These are phyloP conservation scores for Bidens hawaiensis DNA, from an alignment of 140 eudicot genomes.

Conservation along the genomic window DNA sequence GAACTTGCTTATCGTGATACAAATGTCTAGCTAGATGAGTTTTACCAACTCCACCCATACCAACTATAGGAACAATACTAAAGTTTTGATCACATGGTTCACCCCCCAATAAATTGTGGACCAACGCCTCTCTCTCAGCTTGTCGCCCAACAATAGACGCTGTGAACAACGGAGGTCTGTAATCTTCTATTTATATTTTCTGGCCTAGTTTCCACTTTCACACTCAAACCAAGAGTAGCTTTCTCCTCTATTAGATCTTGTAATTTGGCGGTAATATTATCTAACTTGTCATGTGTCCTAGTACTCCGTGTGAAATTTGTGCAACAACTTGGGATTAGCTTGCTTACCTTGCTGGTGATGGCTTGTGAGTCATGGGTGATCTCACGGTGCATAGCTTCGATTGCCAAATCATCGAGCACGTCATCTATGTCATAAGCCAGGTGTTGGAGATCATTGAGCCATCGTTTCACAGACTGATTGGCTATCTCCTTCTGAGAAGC, in stretches of 20 bases:
- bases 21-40: slow-evolving; percentile 8
- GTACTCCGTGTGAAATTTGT: background rate
- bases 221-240: background rate
- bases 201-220: background rate
- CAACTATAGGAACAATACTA: slow-evolving; percentile 12
- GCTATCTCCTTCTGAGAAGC: too few relatives aligned
- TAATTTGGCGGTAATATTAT: background rate
- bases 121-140: background rate
- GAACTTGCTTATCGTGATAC: background rate
- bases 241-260: background rate
- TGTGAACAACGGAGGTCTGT: background rate
- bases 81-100: slow-evolving; percentile 4
- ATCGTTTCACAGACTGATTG: background rate
- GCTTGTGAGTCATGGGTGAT: background rate
- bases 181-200: background rate
- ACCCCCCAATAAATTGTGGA: background rate
- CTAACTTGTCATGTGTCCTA: background rate
- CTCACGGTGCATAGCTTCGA: background rate
- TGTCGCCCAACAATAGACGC: background rate
- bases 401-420: background rate
- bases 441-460: slow-evolving; percentile 13
- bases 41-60: slow-evolving; percentile 15
- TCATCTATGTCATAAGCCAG: slow-evolving; percentile 4
- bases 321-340: slow-evolving; percentile 1
- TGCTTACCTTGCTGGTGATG: slow-evolving; percentile 3